Percentiles rank a stretch among this genome's conserved stretches.
phyloP scores from a whole-genome alignment of 106 monocot genomes.

The Cymbidium sinense region DNA sequence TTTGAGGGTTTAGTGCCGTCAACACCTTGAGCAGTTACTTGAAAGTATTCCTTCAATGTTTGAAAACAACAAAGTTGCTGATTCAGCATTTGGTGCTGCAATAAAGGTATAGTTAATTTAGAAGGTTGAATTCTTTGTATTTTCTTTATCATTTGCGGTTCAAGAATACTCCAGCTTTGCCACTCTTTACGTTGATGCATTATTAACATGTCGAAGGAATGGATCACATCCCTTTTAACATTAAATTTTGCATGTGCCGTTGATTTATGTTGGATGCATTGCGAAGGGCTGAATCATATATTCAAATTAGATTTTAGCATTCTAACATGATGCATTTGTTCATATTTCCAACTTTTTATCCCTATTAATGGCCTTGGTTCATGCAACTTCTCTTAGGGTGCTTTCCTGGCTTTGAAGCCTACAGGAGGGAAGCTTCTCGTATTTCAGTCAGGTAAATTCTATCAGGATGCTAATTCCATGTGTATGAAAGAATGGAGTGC shows the following conservation, averaged over 20 bases:
- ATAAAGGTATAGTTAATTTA: constrained; percentile 46
- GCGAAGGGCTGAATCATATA: not conserved
- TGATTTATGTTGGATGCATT: not conserved
- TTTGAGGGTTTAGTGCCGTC: constrained; percentile 65
- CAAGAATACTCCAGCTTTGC: not conserved
- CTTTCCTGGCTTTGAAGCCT: constrained; percentile 86
- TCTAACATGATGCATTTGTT: not conserved
- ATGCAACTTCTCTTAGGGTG: constrained; percentile 44
- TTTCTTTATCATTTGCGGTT: not conserved
- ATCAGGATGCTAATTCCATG: not conserved
- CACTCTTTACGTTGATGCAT: not conserved
- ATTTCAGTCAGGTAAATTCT: constrained; percentile 81
- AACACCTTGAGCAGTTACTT: constrained; percentile 86
- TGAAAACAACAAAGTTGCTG: constrained; percentile 71
- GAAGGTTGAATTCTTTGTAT: not conserved
- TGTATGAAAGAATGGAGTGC: not conserved
- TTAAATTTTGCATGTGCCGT: not conserved
- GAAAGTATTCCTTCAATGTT: constrained; percentile 94
- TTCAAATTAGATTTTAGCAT: not conserved
- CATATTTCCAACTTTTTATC: constrained; percentile 2
- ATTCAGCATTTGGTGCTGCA: constrained; percentile 97
- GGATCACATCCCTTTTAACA: not conserved
- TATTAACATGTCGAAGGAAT: not conserved
- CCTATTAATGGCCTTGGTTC: not conserved
- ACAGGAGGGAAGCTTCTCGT: constrained; percentile 97